A percentile compares a stretch with the other conserved stretches of the same genome.
These are phyloP conservation scores for Papiliotrema fonsecae DNA, from an alignment of 1,284 basidiomycete genomes.

Conservation along the genomic window DNA sequence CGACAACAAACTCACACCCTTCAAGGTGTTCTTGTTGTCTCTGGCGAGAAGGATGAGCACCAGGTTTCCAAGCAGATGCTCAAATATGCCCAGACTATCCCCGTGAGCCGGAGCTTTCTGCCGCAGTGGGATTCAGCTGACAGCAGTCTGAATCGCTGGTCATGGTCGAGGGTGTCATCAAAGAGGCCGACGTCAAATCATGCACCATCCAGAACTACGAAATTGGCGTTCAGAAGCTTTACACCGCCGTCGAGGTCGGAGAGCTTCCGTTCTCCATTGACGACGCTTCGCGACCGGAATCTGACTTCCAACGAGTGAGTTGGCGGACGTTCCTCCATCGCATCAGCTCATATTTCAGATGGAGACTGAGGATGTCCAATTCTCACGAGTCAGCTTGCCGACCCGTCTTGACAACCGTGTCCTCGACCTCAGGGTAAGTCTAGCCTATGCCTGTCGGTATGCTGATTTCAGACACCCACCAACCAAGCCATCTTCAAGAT, in stretches of 20 bases:
- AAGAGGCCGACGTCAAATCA: slow-evolving; percentile 85
- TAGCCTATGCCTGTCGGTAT: not conserved
- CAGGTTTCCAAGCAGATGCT: slow-evolving; percentile 97
- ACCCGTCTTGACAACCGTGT: slow-evolving; percentile 94
- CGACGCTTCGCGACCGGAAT: slow-evolving; percentile 82
- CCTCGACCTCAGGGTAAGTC: slow-evolving; percentile 78
- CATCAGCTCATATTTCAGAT: slow-evolving; percentile 16
- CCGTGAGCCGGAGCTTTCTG: slow-evolving; percentile 33
- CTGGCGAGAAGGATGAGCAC: slow-evolving; percentile 56
- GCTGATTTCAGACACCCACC: slow-evolving; percentile 66
- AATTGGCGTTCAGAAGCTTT: slow-evolving; percentile 78
- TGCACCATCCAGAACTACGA: slow-evolving; percentile 85
- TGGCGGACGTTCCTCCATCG: not conserved
- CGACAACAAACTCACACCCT: slow-evolving; percentile 86
- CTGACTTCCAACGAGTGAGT: slow-evolving; percentile 54
- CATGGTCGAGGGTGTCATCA: slow-evolving; percentile 75
- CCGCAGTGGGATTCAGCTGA: slow-evolving; percentile 9
- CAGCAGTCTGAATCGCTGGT: slow-evolving; percentile 77
- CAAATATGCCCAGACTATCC: slow-evolving; percentile 78
- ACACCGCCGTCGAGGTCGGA: slow-evolving; percentile 72
- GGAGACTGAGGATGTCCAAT: slow-evolving; percentile 58
- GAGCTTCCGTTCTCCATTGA: slow-evolving; percentile 85
- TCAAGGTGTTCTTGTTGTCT: slow-evolving; percentile 74
- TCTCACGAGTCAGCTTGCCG: slow-evolving; percentile 68
- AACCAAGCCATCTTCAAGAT: slow-evolving; percentile 96